Evolutionary conservation across 2,329 filamentous ascomycete genomes (phyloP), one percentile per base, ranked within the genome.

Genomic region (Penicillium freii): DNA sequence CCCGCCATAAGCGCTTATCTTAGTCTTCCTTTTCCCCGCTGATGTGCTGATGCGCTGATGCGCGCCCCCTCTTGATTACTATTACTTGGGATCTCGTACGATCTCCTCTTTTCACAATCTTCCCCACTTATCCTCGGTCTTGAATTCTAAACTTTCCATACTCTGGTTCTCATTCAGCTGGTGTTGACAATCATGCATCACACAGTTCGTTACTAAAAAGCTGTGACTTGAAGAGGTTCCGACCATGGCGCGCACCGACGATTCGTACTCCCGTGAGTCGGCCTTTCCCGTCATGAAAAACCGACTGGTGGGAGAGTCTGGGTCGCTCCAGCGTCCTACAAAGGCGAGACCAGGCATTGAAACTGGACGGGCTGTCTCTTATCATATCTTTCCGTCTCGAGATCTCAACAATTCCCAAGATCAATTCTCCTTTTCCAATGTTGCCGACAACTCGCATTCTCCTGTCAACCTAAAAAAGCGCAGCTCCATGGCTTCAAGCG

Each of bases 231-330:
- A 56, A 56, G 49, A 43, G 49, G 56, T 48, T 43, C 52, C 31
- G 27, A 43, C 38, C 43, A 66, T 67, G 64, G 61, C 59, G 39
- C 63, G 61, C 39, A 57, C 43, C 8, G 62, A 62, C 57, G 45
- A 54, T 33, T 57, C 57, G 23, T 50, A 34, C 53, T 57, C 53
- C 38, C 61, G 51, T 33, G 62, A 62, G 25, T 51, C 59, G 59
- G 59, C 43, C 23, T 49, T 61, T 36, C 57, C 64, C 42, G 43
- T 36, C 27, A 54, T 57, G 27, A 62, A 58, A 42, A 50, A 49
- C 23, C 59, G 62, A 23, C 44, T 54, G 33, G 62, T 58, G 27
- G 59, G 48, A 13, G 65, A 66, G 29, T 64, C 59, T 23, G 34
- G 45, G 19, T 58, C 56, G n/a, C 59, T 54, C 27, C 58, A 58